Evolutionary conservation across 2,329 filamentous ascomycete species (phyloP).

Genomic region (Sporothrix pseudoabietina): DNA sequence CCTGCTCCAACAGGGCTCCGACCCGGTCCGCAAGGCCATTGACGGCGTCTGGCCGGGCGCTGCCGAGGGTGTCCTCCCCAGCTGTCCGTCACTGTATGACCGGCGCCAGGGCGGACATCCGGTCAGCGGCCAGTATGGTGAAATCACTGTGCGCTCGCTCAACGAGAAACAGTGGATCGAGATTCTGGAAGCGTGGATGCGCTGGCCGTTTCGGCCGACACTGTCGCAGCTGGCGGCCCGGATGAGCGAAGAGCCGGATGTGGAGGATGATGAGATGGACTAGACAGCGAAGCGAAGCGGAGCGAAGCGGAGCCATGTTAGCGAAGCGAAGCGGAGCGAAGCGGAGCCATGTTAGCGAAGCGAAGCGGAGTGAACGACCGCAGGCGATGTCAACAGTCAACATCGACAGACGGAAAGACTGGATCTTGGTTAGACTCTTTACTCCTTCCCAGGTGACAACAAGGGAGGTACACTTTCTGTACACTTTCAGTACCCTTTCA

Average conservation of each 20-base stretch:
- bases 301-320: too few relatives aligned
- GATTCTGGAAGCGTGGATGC: conserved; percentile 61
- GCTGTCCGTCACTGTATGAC: conserved; percentile 55
- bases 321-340: too few relatives aligned
- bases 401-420: too few relatives aligned
- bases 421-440: too few relatives aligned
- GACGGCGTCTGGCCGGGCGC: conserved; percentile 62
- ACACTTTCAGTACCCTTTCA: too few relatives aligned
- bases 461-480: too few relatives aligned
- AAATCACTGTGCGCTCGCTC: conserved; percentile 52
- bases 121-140: conserved; percentile 42
- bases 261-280: conserved; percentile 32
- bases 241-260: conserved; percentile 39
- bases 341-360: too few relatives aligned
- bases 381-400: too few relatives aligned
- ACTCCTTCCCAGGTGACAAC: too few relatives aligned
- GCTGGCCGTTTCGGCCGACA: conserved; percentile 65
- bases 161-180: conserved; percentile 59
- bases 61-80: conserved; percentile 52
- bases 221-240: conserved; percentile 54
- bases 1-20: conserved; percentile 43
- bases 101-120: conserved; percentile 50
- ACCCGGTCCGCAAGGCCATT: conserved; percentile 50
- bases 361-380: too few relatives aligned
- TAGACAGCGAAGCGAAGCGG: too few relatives aligned